These are phyloP conservation scores for Venturia oleaginea DNA, from an alignment of 2,329 filamentous ascomycete species.

Conservation along the genomic window DNA sequence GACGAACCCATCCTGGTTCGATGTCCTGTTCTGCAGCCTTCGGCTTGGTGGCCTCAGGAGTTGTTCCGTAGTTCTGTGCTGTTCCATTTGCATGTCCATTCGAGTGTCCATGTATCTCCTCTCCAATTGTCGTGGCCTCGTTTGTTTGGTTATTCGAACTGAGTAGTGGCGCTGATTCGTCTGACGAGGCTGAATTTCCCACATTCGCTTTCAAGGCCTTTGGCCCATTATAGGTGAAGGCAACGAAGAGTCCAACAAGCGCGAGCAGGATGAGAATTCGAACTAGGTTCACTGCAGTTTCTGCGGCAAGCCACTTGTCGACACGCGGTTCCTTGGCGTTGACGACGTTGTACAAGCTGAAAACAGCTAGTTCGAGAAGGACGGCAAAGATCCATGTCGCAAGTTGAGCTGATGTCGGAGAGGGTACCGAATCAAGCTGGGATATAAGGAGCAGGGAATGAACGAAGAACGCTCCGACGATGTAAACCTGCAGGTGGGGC, in stretches of 20 bases:
- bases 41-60: neutral
- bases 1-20: constrained; percentile 75
- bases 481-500: constrained; percentile 57
- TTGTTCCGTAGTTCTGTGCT: constrained; percentile 2
- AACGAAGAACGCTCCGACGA: constrained; percentile 76
- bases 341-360: constrained; percentile 58
- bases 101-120: constrained; percentile 20
- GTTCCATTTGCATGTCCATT: constrained; percentile 6
- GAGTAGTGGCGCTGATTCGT: constrained; percentile 6
- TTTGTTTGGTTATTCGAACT: neutral
- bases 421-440: constrained; percentile 72
- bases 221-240: neutral
- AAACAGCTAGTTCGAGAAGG: constrained; percentile 63
- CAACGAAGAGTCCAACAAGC: constrained; percentile 48
- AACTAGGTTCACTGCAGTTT: constrained; percentile 56
- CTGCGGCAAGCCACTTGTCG: constrained; percentile 54
- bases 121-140: constrained; percentile 24
- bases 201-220: neutral
- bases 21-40: constrained; percentile 7
- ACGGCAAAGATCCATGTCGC: constrained; percentile 68
- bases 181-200: neutral
- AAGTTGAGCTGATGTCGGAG: constrained; percentile 72
- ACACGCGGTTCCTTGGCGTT: constrained; percentile 57
- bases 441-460: constrained; percentile 81
- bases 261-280: constrained; percentile 59